Evolutionary conservation across 768 basidiomycete species (phyloP).

Genomic region (Suillus americanus): DNA sequence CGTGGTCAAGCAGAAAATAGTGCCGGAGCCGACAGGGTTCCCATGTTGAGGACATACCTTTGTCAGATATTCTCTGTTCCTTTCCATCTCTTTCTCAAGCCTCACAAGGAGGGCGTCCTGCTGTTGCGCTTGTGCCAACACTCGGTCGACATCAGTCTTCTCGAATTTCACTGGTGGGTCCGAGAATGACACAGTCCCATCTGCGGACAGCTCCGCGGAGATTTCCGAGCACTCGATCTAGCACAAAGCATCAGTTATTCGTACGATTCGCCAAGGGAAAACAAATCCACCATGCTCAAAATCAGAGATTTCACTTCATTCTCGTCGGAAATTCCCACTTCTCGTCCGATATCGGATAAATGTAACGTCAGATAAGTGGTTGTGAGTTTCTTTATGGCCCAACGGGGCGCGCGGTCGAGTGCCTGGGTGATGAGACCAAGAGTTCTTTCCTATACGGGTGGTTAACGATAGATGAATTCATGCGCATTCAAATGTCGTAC

Average conservation of each 20-base stretch:
- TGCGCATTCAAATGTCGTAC: neutral
- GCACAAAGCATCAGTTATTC: conserved; percentile 3
- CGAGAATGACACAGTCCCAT: conserved; percentile 73
- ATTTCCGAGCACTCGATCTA: conserved; percentile 76
- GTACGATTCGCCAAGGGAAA: neutral
- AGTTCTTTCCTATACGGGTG: conserved; percentile 59
- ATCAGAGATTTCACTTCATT: conserved; percentile 60
- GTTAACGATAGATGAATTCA: conserved; percentile 1
- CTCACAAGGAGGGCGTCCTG: conserved; percentile 31
- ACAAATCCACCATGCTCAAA: conserved; percentile 65
- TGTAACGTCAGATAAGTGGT: conserved; percentile 81
- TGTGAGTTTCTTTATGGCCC: conserved; percentile 78
- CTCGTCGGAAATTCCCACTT: conserved; percentile 41
- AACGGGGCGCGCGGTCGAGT: conserved; percentile 68
- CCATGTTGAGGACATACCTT: conserved; percentile 48
- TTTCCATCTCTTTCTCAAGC: conserved; percentile 39
- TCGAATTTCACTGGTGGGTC: conserved; percentile 61
- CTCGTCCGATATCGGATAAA: conserved; percentile 65
- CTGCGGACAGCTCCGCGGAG: conserved; percentile 61
- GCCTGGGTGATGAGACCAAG: conserved; percentile 68
- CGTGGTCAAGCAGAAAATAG: neutral
- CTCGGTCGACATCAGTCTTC: conserved; percentile 58
- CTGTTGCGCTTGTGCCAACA: conserved; percentile 54
- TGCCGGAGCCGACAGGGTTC: neutral
- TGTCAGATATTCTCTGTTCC: conserved; percentile 68